Evolutionary conservation across 768 basidiomycete species (phyloP), one percentile per base, ranked within the genome.

Genomic region (Cystofilobasidium capitatum): DNA sequence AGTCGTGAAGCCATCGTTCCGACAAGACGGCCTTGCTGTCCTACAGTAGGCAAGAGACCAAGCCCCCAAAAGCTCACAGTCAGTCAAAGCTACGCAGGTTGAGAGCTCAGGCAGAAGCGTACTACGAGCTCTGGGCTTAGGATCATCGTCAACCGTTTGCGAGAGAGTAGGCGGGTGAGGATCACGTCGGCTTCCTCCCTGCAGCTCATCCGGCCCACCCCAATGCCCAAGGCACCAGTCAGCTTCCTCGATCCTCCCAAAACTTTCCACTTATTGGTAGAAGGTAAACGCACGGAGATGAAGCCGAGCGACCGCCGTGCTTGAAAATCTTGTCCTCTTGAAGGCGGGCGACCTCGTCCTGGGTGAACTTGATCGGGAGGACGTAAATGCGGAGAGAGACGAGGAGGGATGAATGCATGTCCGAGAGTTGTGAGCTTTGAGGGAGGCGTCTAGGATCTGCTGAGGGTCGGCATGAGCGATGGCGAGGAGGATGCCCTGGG

Each of bases 1-100:
- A 62, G 29, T 67, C 59, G 14, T 61, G 44, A 16, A 67, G 58
- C 59, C 59, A 67, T 13, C 49, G 37, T 20, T 60, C 37, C 5
- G 20, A 40, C n/a, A 67, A 10, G 29, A 66, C 9, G 0, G 44
- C 45, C 58, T 66, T 66, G 3, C 35, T 47, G 45, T 66, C 58
- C 65, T 66, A 58, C 10, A 26, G 10, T 20, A 24, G 37, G 44
- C 9, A 51, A 35, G 33, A 24, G 24, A 40, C 1, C 9, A 16
- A 59, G 33, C 14, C 14, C 13, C 26, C 26, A 31, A 13, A 12
- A 55, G 26, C 31, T n/a, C n/a, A n/a, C n/a, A n/a, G n/a, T n/a
- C n/a, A n/a, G n/a, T n/a, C n/a, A n/a, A n/a, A 13, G 24, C 3
- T 20, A 51, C 14, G 29, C 47, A 26, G 3, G n/a, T 55, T 16